These are phyloP conservation scores for Mollisiaceae sp. DNA, from an alignment of 2,329 filamentous ascomycete genomes.

Conservation along the genomic window DNA sequence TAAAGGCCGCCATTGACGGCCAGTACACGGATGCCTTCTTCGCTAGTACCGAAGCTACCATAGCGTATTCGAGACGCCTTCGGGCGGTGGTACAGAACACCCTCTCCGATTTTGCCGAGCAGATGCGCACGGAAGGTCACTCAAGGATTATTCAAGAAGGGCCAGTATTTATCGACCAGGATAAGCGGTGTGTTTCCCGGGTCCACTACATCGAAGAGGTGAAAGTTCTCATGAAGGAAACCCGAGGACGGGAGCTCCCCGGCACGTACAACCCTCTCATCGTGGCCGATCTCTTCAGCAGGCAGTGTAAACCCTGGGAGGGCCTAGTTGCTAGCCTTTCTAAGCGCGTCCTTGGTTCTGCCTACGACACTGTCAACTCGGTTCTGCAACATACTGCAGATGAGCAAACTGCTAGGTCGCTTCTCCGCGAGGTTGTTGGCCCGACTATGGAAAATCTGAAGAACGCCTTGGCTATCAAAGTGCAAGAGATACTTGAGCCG, in stretches of 20 bases:
- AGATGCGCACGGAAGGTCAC: slow-evolving; percentile 18
- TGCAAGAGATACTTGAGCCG: slow-evolving; percentile 18
- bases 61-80: slow-evolving; percentile 19
- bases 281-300: slow-evolving; percentile 20
- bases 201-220: slow-evolving; percentile 16
- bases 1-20: slow-evolving; percentile 21
- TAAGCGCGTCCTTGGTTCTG: slow-evolving; percentile 19
- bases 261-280: slow-evolving; percentile 25
- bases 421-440: slow-evolving; percentile 16
- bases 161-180: background rate
- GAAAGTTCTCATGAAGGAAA: slow-evolving; percentile 9
- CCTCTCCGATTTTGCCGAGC: slow-evolving; percentile 19
- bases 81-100: slow-evolving; percentile 23
- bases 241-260: slow-evolving; percentile 19
- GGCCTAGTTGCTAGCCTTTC: slow-evolving; percentile 15
- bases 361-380: slow-evolving; percentile 14
- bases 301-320: slow-evolving; percentile 23
- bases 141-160: slow-evolving; percentile 14
- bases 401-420: slow-evolving; percentile 17
- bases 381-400: slow-evolving; percentile 12
- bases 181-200: no score
- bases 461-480: slow-evolving; percentile 7
- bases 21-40: slow-evolving; percentile 27
- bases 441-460: slow-evolving; percentile 16
- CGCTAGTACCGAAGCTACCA: background rate